Evolutionary conservation across 495 filamentous ascomycete species (phyloP).

Genomic region (Beverwykella pulmonaria): DNA sequence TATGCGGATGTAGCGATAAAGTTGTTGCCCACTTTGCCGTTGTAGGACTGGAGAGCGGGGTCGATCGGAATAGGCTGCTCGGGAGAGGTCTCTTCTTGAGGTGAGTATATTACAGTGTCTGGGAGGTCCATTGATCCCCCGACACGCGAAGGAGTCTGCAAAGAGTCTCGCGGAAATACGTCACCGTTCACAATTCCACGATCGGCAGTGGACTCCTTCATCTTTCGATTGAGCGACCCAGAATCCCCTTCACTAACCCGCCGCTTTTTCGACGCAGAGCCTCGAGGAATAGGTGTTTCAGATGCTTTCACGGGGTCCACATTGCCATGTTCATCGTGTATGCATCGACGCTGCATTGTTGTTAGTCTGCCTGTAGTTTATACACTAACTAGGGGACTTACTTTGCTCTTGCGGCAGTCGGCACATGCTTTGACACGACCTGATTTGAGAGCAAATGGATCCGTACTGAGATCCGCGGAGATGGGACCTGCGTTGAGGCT

Average conservation of each 20-base stretch:
- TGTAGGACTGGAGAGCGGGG: slow-evolving; percentile 4
- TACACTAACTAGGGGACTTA: slow-evolving; percentile 41
- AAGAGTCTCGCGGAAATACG: neutral
- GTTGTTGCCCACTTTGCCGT: neutral
- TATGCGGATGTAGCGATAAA: neutral
- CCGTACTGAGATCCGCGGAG: slow-evolving; percentile 30
- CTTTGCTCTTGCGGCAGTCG: slow-evolving; percentile 71
- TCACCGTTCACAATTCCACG: slow-evolving; percentile 8
- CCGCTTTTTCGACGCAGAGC: slow-evolving; percentile 55
- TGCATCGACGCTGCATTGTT: slow-evolving; percentile 61
- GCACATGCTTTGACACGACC: slow-evolving; percentile 62
- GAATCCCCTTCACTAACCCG: slow-evolving; percentile 49
- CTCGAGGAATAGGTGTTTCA: slow-evolving; percentile 62
- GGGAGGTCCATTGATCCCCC: slow-evolving; percentile 60
- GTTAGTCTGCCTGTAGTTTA: slow-evolving; percentile 35
- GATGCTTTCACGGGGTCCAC: slow-evolving; percentile 65
- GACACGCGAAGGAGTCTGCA: slow-evolving; percentile 40
- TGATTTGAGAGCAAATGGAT: slow-evolving; percentile 45
- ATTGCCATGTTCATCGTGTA: slow-evolving; percentile 66
- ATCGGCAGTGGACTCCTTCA: slow-evolving; percentile 26
- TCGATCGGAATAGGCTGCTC: slow-evolving; percentile 11
- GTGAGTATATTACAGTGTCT: neutral
- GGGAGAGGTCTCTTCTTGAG: neutral
- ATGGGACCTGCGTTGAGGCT: slow-evolving; percentile 26
- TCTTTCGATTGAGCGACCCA: slow-evolving; percentile 14